These are phyloP conservation scores for Raffaelea deltoideospora DNA, from an alignment of 2,329 filamentous ascomycete genomes.

Conservation along the genomic window DNA sequence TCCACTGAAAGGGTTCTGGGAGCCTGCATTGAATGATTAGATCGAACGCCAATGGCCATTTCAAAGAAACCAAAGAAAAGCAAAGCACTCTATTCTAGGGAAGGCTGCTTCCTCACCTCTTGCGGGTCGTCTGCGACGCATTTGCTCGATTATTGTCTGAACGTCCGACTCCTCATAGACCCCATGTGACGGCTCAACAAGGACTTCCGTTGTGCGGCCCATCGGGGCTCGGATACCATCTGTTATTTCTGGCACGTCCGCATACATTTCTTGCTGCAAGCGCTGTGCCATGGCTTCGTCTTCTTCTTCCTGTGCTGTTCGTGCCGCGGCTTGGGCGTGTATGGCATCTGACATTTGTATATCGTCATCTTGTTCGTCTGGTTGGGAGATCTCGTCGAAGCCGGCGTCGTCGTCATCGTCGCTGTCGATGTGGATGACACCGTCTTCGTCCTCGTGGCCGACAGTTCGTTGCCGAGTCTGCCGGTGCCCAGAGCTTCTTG, in stretches of 20 bases:
- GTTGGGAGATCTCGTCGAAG: slow-evolving; percentile 21
- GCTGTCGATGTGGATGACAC: slow-evolving; percentile 63
- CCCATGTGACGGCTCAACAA: slow-evolving; percentile 56
- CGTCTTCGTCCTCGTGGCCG: slow-evolving; percentile 36
- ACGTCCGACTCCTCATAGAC: slow-evolving; percentile 42
- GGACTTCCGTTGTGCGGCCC: slow-evolving; percentile 76
- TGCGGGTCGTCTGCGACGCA: slow-evolving; percentile 31
- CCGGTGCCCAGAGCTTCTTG: too few species aligned
- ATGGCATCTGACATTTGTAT: slow-evolving; percentile 24
- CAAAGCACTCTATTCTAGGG: too few species aligned
- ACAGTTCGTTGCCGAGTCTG: background rate
- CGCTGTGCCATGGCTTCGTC: slow-evolving; percentile 87
- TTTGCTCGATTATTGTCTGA: slow-evolving; percentile 33
- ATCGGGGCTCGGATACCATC: slow-evolving; percentile 78
- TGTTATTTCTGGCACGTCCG: slow-evolving; percentile 11
- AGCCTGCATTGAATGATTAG: too few species aligned
- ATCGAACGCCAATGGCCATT: too few species aligned
- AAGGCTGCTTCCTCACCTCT: slow-evolving; percentile 9
- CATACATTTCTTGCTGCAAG: slow-evolving; percentile 82
- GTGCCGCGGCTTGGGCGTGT: slow-evolving; percentile 24
- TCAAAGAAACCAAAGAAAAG: background rate
- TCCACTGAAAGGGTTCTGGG: slow-evolving; percentile 22
- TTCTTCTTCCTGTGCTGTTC: slow-evolving; percentile 54
- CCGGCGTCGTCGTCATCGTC: slow-evolving; percentile 47
- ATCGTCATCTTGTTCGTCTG: slow-evolving; percentile 15